Percentiles rank a stretch among this genome's conserved stretches.
phyloP scores from a whole-genome alignment of 371 early-diverging fungal genomes.

The Lichtheimia ornata region DNA sequence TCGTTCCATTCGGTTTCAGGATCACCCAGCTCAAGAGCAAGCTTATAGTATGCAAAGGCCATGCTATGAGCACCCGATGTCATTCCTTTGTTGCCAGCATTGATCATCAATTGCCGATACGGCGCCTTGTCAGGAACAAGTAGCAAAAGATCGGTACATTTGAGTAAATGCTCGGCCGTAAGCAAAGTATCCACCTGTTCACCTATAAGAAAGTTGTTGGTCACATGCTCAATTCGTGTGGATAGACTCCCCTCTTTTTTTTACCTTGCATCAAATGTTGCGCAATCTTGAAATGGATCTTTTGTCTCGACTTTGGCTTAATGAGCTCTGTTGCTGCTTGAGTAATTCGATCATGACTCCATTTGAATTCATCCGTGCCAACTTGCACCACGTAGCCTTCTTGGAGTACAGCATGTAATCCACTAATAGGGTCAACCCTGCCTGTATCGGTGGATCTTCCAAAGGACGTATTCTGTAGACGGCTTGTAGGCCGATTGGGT shows the following conservation, averaged over 20 bases:
- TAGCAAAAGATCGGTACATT: slow-evolving; percentile 27
- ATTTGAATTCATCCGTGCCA: slow-evolving; percentile 45
- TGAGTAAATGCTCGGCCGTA: slow-evolving; percentile 43
- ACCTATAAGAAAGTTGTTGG: slow-evolving; percentile 6
- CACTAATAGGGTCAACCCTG: slow-evolving; percentile 30
- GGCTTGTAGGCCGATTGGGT: not conserved
- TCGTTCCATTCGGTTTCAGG: slow-evolving; percentile 19
- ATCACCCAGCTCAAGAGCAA: slow-evolving; percentile 29
- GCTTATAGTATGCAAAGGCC: slow-evolving; percentile 34
- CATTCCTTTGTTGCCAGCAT: slow-evolving; percentile 38
- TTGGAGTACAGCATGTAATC: slow-evolving; percentile 45
- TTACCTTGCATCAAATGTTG: slow-evolving; percentile 22
- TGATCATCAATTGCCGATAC: slow-evolving; percentile 30
- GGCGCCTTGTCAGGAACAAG: slow-evolving; percentile 18
- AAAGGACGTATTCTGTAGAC: not conserved
- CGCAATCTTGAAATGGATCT: slow-evolving; percentile 43
- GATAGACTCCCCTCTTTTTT: not conserved
- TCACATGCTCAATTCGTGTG: not conserved
- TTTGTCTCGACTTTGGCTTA: slow-evolving; percentile 28
- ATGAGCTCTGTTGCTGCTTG: slow-evolving; percentile 49
- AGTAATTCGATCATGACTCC: slow-evolving; percentile 48
- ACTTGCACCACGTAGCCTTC: slow-evolving; percentile 47
- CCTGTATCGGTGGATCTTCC: no score
- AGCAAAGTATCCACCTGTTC: slow-evolving; percentile 27
- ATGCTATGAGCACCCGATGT: slow-evolving; percentile 45